Conservation (phyloP, 148 eudicot species). For the Chenopodium formosanum region DNA sequence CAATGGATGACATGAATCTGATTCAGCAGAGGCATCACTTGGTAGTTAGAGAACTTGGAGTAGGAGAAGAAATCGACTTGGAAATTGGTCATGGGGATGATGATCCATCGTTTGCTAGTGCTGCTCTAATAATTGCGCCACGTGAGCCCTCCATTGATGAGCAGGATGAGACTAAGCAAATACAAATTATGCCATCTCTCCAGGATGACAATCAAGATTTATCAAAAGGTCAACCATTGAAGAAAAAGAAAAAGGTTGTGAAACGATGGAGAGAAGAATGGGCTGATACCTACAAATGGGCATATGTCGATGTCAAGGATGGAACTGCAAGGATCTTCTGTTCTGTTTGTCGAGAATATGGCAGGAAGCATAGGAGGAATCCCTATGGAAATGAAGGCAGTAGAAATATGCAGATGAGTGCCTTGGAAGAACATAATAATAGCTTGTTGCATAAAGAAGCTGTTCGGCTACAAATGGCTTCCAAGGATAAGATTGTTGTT, state of each 20-base stretch:
- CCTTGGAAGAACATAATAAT: slow-evolving; percentile 94
- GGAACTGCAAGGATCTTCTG: slow-evolving; percentile 94
- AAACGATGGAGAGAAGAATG: slow-evolving; percentile 99
- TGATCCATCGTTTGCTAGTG: slow-evolving; percentile 64
- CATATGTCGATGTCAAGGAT: slow-evolving; percentile 93
- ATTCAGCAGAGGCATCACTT: slow-evolving; percentile 94
- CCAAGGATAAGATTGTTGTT: slow-evolving; percentile 78
- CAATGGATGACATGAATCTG: slow-evolving; percentile 87
- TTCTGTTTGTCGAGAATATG: slow-evolving; percentile 93
- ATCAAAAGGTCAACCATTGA: slow-evolving; percentile 60
- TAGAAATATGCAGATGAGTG: slow-evolving; percentile 99
- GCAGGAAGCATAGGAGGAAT: slow-evolving; percentile 92
- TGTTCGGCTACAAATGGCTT: slow-evolving; percentile 90
- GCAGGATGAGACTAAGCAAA: slow-evolving; percentile 70
- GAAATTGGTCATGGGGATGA: slow-evolving; percentile 90
- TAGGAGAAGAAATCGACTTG: slow-evolving; percentile 91
- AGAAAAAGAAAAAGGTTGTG: slow-evolving; percentile 95
- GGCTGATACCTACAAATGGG: slow-evolving; percentile 99
- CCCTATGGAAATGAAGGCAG: slow-evolving; percentile 99
- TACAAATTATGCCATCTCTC: slow-evolving; percentile 57
- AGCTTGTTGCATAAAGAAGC: slow-evolving; percentile 98
- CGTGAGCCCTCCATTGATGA: slow-evolving; percentile 72
- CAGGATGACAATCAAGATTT: slow-evolving; percentile 71
- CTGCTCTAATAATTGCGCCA: slow-evolving; percentile 56
- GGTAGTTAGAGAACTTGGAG: slow-evolving; percentile 80